Base-by-base conservation (phyloP, 768 basidiomycete species). In the Kwoniella shandongensis region DNA sequence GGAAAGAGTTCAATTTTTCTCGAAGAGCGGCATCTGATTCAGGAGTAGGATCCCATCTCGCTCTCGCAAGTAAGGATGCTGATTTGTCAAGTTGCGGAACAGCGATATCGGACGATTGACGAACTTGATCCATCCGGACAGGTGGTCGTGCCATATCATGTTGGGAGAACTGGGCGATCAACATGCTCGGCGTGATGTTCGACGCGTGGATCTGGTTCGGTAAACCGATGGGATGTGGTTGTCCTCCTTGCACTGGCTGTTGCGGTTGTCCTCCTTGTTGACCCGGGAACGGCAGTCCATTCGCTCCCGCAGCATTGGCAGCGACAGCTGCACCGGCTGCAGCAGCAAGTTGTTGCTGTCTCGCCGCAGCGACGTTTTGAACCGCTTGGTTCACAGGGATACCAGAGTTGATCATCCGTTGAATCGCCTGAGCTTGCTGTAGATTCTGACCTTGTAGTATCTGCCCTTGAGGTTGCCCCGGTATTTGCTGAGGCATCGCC, bases 401-500 rank as follows among this genome's bases (percentile, higher is more conserved):
- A 35, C 66, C 66, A 26, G 56, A 49, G 32, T 64, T 57, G 49
- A 65, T 60, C 54, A 57, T 62, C 17, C 54, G 55, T 45, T 62
- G 61, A 8, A 61, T 38, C 47, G 55, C 18, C 32, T 15, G 38
- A 20, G 45, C 45, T 27, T 52, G 51, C 20, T 32, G 40, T 17
- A 42, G 40, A n/a, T 32, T 32, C 32, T 32, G 32, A 32, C 32
- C 32, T 32, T 32, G 32, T 13, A 32, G 13, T 32, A 6, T 6
- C 13, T 6, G 32, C 32, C 6, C 32, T 13, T 32, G 32, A 32
- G 32, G 13, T 32, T 32, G 32, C 6, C 7, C 32, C 13, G 6
- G 32, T 13, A 32, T 6, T 32, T 32, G 47, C 13, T 25, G 40
- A 35, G 40, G n/a, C 41, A 45, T 51, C 8, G 54, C 54, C 38